Conservation (phyloP, 1,284 basidiomycete genomes). For the Cryptococcus maquisensis region DNA sequence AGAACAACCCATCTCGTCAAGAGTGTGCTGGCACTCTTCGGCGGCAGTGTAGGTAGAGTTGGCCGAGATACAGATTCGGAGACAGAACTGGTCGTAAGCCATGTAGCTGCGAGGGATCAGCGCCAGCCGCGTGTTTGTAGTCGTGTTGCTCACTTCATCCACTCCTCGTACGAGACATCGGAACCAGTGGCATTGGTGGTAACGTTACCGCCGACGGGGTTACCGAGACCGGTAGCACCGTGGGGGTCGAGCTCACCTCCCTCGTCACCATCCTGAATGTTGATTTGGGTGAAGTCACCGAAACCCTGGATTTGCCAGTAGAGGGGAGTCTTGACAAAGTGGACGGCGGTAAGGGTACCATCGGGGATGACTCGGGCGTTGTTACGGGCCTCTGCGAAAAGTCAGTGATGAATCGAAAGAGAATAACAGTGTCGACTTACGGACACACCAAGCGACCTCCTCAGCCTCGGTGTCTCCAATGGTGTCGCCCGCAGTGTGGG, state of each 20-base stretch:
- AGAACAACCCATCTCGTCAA: slow-evolving; percentile 50
- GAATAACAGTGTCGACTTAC: slow-evolving; percentile 16
- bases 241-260: slow-evolving; percentile 53
- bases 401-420: neutral
- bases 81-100: slow-evolving; percentile 49
- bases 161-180: slow-evolving; percentile 55
- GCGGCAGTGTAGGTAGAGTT: slow-evolving; percentile 44
- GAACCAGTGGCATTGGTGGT: slow-evolving; percentile 51
- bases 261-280: slow-evolving; percentile 48
- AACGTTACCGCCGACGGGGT: slow-evolving; percentile 55
- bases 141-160: slow-evolving; percentile 37
- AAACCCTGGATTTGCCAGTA: slow-evolving; percentile 53
- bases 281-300: slow-evolving; percentile 51
- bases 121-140: neutral
- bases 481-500: slow-evolving; percentile 41
- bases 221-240: slow-evolving; percentile 50
- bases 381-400: slow-evolving; percentile 49
- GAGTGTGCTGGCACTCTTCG: slow-evolving; percentile 43
- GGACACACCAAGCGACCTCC: slow-evolving; percentile 57
- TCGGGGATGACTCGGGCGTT: slow-evolving; percentile 53
- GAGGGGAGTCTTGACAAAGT: slow-evolving; percentile 53
- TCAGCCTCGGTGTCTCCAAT: slow-evolving; percentile 55
- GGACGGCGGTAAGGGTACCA: slow-evolving; percentile 51
- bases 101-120: slow-evolving; percentile 40
- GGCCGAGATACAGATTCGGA: slow-evolving; percentile 49